These are phyloP conservation scores for Globisporangium orthogonon DNA, from an alignment of 352 stramenopile genomes.

Conservation along the genomic window DNA sequence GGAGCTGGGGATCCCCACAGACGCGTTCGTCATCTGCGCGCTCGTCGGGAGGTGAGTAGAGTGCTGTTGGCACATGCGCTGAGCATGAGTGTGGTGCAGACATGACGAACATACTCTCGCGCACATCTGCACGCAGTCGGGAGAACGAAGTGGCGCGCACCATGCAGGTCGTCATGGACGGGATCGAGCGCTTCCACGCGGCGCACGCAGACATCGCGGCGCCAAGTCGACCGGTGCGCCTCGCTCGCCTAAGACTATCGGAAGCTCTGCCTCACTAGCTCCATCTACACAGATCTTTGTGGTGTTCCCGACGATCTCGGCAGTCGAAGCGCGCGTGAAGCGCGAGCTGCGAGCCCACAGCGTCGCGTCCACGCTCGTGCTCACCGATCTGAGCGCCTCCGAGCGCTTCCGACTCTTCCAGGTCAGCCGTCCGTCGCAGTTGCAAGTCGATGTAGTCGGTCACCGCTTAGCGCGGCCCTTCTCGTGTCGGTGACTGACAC, in stretches of 20 bases:
- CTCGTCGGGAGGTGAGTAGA: constrained; percentile 52
- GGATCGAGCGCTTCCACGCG: constrained; percentile 17
- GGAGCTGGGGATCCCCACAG: constrained; percentile 14
- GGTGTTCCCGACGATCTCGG: constrained; percentile 50
- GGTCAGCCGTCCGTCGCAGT: constrained; percentile 9
- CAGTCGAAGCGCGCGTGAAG: constrained; percentile 23
- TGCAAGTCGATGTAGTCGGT: neutral
- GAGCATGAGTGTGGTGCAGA: neutral
- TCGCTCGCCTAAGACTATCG: neutral
- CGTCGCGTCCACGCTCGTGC: constrained; percentile 8
- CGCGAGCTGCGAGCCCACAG: constrained; percentile 9
- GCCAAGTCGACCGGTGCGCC: constrained; percentile 1
- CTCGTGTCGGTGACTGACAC: neutral
- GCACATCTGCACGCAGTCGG: constrained; percentile 23
- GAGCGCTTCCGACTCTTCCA: constrained; percentile 25
- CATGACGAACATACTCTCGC: neutral
- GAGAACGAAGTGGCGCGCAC: constrained; percentile 51
- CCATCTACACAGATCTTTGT: constrained; percentile 32
- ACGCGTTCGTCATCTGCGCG: constrained; percentile 52
- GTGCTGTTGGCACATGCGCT: neutral
- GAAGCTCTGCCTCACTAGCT: neutral
- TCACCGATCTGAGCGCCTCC: constrained; percentile 17
- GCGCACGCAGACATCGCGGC: neutral
- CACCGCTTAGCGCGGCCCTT: neutral
- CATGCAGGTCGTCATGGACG: constrained; percentile 30